Conservation (phyloP, 2,329 filamentous ascomycete species). For the Colletotrichum zoysiae region DNA sequence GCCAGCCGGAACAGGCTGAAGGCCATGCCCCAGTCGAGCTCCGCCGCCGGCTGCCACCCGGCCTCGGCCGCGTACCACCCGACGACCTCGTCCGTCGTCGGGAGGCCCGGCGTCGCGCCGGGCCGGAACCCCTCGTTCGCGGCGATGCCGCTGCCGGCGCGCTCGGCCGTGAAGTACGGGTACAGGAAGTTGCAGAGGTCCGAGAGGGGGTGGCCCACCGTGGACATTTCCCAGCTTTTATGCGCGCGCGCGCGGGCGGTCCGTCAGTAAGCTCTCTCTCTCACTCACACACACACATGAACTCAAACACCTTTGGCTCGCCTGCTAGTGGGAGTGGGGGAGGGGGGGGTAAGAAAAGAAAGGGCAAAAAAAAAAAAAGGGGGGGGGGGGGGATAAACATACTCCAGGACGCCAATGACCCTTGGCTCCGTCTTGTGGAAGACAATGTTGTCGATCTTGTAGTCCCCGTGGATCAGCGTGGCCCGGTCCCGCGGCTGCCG, state of each 20-base stretch:
- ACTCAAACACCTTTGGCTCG: background rate
- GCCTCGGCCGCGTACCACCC: constrained; percentile 62
- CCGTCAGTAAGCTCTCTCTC: background rate
- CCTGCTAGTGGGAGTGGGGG: background rate
- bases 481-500: constrained; percentile 82
- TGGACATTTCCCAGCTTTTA: constrained; percentile 93
- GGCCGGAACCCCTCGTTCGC: constrained; percentile 68
- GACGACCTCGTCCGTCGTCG: constrained; percentile 56
- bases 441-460: constrained; percentile 92
- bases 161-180: constrained; percentile 55
- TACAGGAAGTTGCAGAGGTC: constrained; percentile 84
- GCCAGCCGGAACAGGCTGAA: constrained; percentile 73
- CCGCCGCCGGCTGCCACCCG: constrained; percentile 76
- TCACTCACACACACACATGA: too few relatives aligned
- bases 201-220: constrained; percentile 93
- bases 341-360: too few relatives aligned
- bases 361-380: too few relatives aligned
- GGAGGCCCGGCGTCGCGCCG: constrained; percentile 74
- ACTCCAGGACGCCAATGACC: constrained; percentile 94
- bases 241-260: background rate
- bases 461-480: constrained; percentile 92
- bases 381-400: constrained; percentile 48
- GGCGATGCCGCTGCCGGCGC: constrained; percentile 47
- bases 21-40: constrained; percentile 71
- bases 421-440: constrained; percentile 90